Evolutionary conservation across 805 yeast genomes (phyloP).

Genomic region (Helenozyma rhizophorensis): DNA sequence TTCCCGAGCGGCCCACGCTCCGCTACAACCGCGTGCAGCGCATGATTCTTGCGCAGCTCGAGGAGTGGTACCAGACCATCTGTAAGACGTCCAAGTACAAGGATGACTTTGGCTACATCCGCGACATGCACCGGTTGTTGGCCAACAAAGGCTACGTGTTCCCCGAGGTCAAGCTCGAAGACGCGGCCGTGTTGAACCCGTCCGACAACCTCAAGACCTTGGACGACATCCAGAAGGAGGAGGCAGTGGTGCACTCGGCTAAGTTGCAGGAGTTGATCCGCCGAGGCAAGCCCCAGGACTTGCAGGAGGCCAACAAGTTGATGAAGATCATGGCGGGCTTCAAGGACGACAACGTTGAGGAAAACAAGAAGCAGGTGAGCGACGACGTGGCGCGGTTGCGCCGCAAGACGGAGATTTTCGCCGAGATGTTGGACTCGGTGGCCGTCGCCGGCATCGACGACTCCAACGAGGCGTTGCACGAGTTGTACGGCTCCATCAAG

Average conservation of each 20-base stretch:
- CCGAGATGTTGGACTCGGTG: constrained; percentile 72
- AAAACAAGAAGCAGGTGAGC: constrained; percentile 72
- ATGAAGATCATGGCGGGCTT: constrained; percentile 99
- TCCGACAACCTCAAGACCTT: constrained; percentile 81
- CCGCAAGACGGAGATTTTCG: constrained; percentile 80
- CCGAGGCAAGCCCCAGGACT: constrained; percentile 92
- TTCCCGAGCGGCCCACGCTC: constrained; percentile 92
- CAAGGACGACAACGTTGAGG: constrained; percentile 72
- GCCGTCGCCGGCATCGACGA: constrained; percentile 37
- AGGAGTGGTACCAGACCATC: constrained; percentile 95
- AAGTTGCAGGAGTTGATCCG: constrained; percentile 93
- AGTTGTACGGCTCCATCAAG: constrained; percentile 73
- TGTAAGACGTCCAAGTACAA: constrained; percentile 86
- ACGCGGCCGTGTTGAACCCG: constrained; percentile 90
- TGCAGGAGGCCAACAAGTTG: constrained; percentile 91
- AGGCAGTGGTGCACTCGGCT: constrained; percentile 87
- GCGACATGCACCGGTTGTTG: constrained; percentile 92
- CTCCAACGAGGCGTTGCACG: constrained; percentile 69
- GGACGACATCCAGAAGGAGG: constrained; percentile 89
- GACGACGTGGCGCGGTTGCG: constrained; percentile 81
- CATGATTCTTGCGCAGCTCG: constrained; percentile 81
- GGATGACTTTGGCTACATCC: constrained; percentile 85
- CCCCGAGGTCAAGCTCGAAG: constrained; percentile 88
- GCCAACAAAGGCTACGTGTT: constrained; percentile 87
- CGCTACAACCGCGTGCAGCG: constrained; percentile 80